These are phyloP conservation scores for Penicillium fuscoglaucum DNA, from an alignment of 2,329 filamentous ascomycete genomes.

Conservation along the genomic window DNA sequence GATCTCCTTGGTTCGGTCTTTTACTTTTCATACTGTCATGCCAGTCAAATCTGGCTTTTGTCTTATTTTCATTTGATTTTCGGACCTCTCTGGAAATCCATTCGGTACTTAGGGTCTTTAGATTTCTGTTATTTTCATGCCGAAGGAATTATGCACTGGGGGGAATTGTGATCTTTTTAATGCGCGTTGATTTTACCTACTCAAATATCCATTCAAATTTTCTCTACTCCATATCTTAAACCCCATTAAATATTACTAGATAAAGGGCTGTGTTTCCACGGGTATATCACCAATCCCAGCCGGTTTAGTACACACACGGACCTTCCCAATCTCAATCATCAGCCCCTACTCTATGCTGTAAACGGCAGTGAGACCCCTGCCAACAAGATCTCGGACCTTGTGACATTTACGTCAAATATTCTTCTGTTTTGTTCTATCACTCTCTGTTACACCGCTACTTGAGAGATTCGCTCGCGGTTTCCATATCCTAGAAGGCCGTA, in stretches of 20 bases:
- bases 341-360: background rate
- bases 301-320: too few species aligned
- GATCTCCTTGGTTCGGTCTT: conserved; percentile 1
- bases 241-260: background rate
- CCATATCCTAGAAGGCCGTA: background rate
- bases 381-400: background rate
- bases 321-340: background rate
- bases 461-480: background rate
- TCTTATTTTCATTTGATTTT: background rate
- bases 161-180: conserved; percentile 10
- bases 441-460: conserved; percentile 3
- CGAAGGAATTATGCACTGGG: conserved; percentile 7
- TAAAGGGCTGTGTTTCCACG: background rate
- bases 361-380: background rate
- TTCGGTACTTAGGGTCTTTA: conserved; percentile 6
- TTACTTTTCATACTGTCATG: background rate
- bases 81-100: background rate
- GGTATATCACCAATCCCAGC: too few species aligned
- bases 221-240: background rate
- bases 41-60: background rate
- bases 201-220: background rate
- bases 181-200: background rate
- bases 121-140: conserved; percentile 11
- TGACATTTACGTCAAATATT: background rate
- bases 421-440: background rate